A percentile compares a stretch with the other conserved stretches of the same genome.
These are phyloP conservation scores for Hylodesmum podocarpum DNA, from an alignment of 306 rosid genomes.

Conservation along the genomic window DNA sequence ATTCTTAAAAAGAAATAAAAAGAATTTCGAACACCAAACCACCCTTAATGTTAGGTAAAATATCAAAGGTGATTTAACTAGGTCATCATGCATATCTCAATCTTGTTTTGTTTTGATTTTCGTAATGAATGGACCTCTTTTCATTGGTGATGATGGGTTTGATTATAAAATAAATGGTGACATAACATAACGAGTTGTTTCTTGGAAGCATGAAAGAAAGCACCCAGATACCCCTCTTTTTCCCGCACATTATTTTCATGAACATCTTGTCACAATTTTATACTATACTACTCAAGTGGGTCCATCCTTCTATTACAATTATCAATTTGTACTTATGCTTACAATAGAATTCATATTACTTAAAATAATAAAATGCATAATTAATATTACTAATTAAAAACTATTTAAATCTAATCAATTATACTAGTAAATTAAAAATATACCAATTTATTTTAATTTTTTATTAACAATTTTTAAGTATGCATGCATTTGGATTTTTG, in stretches of 20 bases:
- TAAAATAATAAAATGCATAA: too few species aligned
- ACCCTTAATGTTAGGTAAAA: not conserved
- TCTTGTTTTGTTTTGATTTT: not conserved
- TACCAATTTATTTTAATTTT: too few species aligned
- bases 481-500: too few species aligned
- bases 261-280: not conserved
- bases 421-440: too few species aligned
- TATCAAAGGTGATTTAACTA: not conserved
- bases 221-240: not conserved
- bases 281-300: not conserved
- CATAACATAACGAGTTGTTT: not conserved
- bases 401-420: too few species aligned
- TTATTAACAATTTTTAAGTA: too few species aligned
- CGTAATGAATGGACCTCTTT: not conserved
- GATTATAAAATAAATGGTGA: not conserved
- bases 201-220: slow-evolving; percentile 13
- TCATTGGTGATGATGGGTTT: not conserved
- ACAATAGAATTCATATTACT: too few species aligned
- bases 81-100: not conserved
- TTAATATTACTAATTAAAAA: too few species aligned
- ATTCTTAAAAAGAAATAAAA: too few species aligned
- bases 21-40: too few species aligned
- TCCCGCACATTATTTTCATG: not conserved
- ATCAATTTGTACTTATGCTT: too few species aligned
- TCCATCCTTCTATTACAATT: too few species aligned